These are phyloP conservation scores for Chlamydomonas asymmetrica DNA, from an alignment of 139 green algal species.

Conservation along the genomic window DNA sequence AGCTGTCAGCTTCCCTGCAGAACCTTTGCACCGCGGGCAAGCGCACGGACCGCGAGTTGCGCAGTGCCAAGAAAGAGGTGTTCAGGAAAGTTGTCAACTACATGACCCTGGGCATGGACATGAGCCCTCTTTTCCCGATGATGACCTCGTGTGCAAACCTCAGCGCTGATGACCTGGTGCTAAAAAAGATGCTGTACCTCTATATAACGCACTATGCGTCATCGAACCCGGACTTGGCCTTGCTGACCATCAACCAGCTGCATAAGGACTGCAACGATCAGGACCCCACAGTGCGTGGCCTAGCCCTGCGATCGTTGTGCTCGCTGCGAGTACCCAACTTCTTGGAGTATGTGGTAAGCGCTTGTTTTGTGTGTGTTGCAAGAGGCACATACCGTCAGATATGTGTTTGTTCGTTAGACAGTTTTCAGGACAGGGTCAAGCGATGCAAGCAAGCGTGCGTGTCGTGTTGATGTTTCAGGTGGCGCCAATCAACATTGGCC, in stretches of 20 bases:
- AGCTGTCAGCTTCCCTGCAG: conserved; percentile 51
- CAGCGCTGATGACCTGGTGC: conserved; percentile 74
- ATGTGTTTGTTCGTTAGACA: no score
- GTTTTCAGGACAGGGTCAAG: background rate
- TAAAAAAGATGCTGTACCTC: conserved; percentile 99
- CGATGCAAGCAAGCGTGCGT: background rate
- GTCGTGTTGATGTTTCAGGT: conserved; percentile 38
- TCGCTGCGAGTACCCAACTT: conserved; percentile 89
- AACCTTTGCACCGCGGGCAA: conserved; percentile 53
- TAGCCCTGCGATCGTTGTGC: conserved; percentile 90
- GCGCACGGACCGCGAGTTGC: conserved; percentile 47
- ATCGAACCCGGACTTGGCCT: conserved; percentile 77
- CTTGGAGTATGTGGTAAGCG: conserved; percentile 91
- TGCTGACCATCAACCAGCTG: conserved; percentile 89
- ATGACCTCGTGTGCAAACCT: conserved; percentile 71
- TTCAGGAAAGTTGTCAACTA: conserved; percentile 84
- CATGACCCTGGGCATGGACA: conserved; percentile 95
- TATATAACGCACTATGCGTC: conserved; percentile 86
- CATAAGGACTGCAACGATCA: conserved; percentile 85
- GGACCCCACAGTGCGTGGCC: conserved; percentile 91
- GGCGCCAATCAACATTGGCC: conserved; percentile 54
- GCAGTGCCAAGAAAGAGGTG: conserved; percentile 48
- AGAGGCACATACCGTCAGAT: no score
- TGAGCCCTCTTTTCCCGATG: conserved; percentile 84
- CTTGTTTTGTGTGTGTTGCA: no score